These are phyloP conservation scores for Eimeria acervulina DNA, from an alignment of 169 alveolate species.

Conservation along the genomic window DNA sequence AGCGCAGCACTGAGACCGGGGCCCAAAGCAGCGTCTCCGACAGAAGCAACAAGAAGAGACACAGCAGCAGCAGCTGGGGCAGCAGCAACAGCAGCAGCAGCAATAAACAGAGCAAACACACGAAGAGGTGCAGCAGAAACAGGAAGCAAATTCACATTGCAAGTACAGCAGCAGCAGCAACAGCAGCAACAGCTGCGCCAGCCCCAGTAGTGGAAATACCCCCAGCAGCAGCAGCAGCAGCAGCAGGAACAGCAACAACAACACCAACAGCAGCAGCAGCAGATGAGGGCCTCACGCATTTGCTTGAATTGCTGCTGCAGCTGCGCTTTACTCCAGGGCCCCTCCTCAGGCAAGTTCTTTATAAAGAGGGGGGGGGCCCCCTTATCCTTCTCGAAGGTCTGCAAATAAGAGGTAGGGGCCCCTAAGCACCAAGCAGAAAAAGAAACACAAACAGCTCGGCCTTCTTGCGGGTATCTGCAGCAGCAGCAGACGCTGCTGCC, in stretches of 20 bases:
- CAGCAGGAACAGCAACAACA: too few relatives aligned
- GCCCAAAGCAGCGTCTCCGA: conserved; percentile 36
- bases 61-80: conserved; percentile 57
- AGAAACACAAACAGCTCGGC: not conserved
- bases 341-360: not conserved
- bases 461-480: conserved; percentile 6
- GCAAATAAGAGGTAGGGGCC: not conserved
- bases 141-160: too few relatives aligned
- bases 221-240: too few relatives aligned
- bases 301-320: not conserved
- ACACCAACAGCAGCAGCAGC: not conserved
- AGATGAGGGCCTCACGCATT: not conserved
- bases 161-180: not conserved
- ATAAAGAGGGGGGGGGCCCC: not conserved
- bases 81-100: conserved; percentile 37
- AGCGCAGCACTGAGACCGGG: conserved; percentile 41
- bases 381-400: not conserved
- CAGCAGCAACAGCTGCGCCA: not conserved
- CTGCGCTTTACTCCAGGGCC: not conserved
- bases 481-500: conserved; percentile 25
- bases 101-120: not conserved
- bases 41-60: conserved; percentile 23
- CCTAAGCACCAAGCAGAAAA: not conserved
- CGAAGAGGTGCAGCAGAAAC: not conserved
- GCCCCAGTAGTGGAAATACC: too few relatives aligned